Evolutionary conservation across 2,329 filamentous ascomycete genomes (phyloP).

Genomic region (Westerdykella sp.): DNA sequence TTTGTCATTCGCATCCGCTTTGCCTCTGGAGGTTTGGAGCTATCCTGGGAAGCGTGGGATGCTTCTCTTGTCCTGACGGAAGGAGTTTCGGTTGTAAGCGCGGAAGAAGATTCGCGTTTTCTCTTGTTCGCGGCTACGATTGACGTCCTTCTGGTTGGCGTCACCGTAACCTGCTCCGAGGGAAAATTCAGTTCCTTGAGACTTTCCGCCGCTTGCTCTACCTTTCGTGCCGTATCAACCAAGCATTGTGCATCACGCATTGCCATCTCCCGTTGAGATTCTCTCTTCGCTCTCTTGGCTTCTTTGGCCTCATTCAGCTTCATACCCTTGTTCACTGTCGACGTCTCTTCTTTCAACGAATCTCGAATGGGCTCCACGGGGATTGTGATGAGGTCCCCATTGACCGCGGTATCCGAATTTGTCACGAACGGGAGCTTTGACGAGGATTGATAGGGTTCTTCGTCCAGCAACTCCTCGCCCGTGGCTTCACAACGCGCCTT

Average conservation of each 20-base stretch:
- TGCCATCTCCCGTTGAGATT: slow-evolving; percentile 51
- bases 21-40: slow-evolving; percentile 20
- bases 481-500: slow-evolving; percentile 54
- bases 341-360: slow-evolving; percentile 51
- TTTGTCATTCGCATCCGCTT: slow-evolving; percentile 23
- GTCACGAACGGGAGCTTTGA: neutral
- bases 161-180: slow-evolving; percentile 14
- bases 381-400: neutral
- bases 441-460: slow-evolving; percentile 36
- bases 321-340: slow-evolving; percentile 66
- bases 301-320: slow-evolving; percentile 74
- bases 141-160: slow-evolving; percentile 18
- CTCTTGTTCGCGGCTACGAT: slow-evolving; percentile 42
- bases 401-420: neutral
- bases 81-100: slow-evolving; percentile 13
- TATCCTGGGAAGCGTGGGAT: slow-evolving; percentile 25
- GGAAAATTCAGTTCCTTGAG: slow-evolving; percentile 31
- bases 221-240: slow-evolving; percentile 30
- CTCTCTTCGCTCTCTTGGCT: slow-evolving; percentile 67
- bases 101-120: slow-evolving; percentile 48
- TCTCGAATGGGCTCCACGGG: slow-evolving; percentile 11
- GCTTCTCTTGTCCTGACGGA: slow-evolving; percentile 14
- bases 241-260: slow-evolving; percentile 35
- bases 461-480: slow-evolving; percentile 59
- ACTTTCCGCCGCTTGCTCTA: slow-evolving; percentile 30